Base-by-base conservation (phyloP, 495 filamentous ascomycete genomes). In the Penicilliopsis zonata region DNA sequence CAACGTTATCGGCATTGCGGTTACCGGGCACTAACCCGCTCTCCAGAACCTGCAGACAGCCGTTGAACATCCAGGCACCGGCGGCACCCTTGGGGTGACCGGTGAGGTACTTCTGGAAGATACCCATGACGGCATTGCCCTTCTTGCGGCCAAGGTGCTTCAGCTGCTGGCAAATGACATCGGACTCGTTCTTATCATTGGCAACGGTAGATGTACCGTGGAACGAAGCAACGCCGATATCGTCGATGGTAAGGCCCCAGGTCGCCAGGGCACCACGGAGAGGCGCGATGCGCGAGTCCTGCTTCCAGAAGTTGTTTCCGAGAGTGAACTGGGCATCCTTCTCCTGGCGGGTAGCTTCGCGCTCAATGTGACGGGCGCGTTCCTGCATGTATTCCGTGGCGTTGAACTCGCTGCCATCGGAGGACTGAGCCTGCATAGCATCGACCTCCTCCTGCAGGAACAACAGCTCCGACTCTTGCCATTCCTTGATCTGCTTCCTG, bases 41-140 rank as follows among this genome's bases (percentile, higher is more conserved):
- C 60, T 95, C 92, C 43, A 99, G 67, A 31, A 93, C 84, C 58
- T 99, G 90, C 51, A 99, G 61, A 52, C 82, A 84, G 39, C 90
- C 90, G 63, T 99, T 99, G 70, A 96, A 80, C 90, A 96, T 96
- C 88, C 88, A 99, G 27, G 87, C 90, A 57, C 90, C 90, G 30
- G 90, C 90, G 47, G 90, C 88, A 77, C 90, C 90, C 75, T 99
- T 99, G 43, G 90, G 90, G 57, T 99, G 90, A 46, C 90, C 90
- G 10, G 90, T 99, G 23, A 99, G 77, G 55, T 94, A 96, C 57
- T 99, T 99, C 58, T 99, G 90, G 82, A 96, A 99, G 53, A 99
- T 88, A 60, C 90, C 90, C 37, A 96, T 57, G 5, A 99, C 66
- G 17, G 92, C 86, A 53, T 99, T 96, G 46, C 90, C 90, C 72